Percentiles rank a stretch among this genome's conserved stretches.
phyloP scores from a whole-genome alignment of 139 green algal species.

The Micractinium sp. region DNA sequence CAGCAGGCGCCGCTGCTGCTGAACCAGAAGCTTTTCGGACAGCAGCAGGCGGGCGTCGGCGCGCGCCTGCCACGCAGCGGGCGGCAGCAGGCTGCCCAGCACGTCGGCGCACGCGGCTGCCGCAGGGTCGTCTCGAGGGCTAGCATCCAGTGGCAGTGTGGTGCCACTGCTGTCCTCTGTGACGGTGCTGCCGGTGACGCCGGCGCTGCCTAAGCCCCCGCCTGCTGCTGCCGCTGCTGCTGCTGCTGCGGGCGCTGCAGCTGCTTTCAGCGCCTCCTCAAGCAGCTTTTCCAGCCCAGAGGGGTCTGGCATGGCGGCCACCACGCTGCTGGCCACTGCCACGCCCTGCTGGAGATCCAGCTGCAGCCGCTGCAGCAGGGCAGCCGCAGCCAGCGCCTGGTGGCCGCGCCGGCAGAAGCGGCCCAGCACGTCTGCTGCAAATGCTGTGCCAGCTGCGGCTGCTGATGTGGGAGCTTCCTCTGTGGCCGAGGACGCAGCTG shows the following conservation, averaged over 20 bases:
- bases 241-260: background rate
- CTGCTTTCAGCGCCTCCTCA: background rate
- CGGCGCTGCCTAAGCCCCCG: too few relatives aligned
- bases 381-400: background rate
- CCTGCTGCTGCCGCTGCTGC: too few relatives aligned
- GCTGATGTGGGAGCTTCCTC: background rate
- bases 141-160: background rate
- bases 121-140: background rate
- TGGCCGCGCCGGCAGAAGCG: conserved; percentile 28
- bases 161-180: background rate
- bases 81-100: conserved; percentile 15
- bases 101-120: background rate
- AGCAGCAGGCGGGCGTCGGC: conserved; percentile 34
- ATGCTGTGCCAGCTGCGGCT: background rate
- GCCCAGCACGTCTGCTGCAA: conserved; percentile 18
- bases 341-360: background rate
- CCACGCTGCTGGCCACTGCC: background rate
- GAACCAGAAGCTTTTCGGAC: conserved; percentile 35
- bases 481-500: background rate
- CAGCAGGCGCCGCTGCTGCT: conserved; percentile 27
- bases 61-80: background rate
- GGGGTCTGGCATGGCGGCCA: conserved; percentile 12
- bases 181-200: too few relatives aligned
- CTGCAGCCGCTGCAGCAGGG: background rate
- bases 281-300: conserved; percentile 24